Evolutionary conservation across 768 basidiomycete genomes (phyloP), one percentile per base, ranked within the genome.

Genomic region (Lactarius pseudohatsudake): DNA sequence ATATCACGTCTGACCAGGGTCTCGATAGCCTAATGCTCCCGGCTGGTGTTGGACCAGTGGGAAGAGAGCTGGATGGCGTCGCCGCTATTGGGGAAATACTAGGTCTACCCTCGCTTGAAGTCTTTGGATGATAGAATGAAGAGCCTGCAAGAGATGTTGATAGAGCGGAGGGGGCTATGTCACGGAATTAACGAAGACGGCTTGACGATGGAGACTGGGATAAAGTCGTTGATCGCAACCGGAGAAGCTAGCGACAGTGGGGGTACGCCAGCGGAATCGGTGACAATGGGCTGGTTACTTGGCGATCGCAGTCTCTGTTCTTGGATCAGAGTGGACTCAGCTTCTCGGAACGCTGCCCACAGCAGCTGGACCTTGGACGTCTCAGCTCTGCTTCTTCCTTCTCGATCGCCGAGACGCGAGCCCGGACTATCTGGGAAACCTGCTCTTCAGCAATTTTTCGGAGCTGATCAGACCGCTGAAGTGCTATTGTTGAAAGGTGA

Each of bases 111-210:
- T 70, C 73, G 45, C 69, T 70, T 60, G 64, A 71, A 28, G 78
- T 78, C 64, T 75, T 81, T 5, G 84, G 82, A 70, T 85, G 79
- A 65, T 88, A 82, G 70, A 90, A 85, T 18, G 78, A 77, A 22
- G 87, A 81, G 26, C 82, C 83, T 7, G 81, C 85, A 54, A 91
- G 78, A 40, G 90, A 90, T n/a, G 84, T 84, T 22, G 90, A 91
- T 53, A 92, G 82, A 6, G 86, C 84, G 61, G 90, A 92, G 38
- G 81, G 67, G 55, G 47, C 64, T 43, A 10, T 53, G 34, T 59
- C 80, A 78, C 36, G 81, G 78, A 32, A 32, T 79, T 36, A 53
- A 74, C 6, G 82, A 73, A 40, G 81, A 72, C 3, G 82, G 78
- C 65, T 79, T 74, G 38, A 81, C 62, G 36, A 75, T 71, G 65